Percentiles rank a stretch among this genome's conserved stretches.
phyloP scores from a whole-genome alignment of 2,329 filamentous ascomycete species.

The Sclerotinia borealis region DNA sequence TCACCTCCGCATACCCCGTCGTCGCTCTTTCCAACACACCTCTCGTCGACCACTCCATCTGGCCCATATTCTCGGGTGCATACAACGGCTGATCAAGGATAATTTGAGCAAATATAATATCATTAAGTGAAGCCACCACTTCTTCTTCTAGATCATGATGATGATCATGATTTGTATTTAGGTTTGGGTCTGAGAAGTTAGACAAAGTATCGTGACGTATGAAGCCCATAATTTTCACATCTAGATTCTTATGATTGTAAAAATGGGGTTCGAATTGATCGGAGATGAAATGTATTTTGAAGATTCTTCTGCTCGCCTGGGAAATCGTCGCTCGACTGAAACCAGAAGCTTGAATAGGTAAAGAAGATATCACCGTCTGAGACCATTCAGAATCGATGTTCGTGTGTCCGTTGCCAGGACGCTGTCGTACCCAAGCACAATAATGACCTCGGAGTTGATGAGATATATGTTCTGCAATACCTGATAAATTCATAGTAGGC shows the following conservation, averaged over 20 bases:
- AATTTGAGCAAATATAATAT: constrained; percentile 34
- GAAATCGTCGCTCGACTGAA: constrained; percentile 27
- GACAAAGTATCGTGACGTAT: constrained; percentile 40
- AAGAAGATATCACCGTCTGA: constrained; percentile 52
- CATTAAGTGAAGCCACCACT: constrained; percentile 35
- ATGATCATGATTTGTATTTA: too few species aligned
- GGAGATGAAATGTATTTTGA: constrained; percentile 48
- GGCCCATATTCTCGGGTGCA: constrained; percentile 31
- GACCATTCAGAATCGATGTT: constrained; percentile 43
- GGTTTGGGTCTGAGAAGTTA: constrained; percentile 42
- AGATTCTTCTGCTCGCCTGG: constrained; percentile 43
- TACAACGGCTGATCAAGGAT: constrained; percentile 37
- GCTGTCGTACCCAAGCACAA: constrained; percentile 52
- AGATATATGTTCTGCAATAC: constrained; percentile 46
- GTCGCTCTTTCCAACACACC: constrained; percentile 33
- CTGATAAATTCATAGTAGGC: constrained; percentile 49
- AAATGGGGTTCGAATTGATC: constrained; percentile 39
- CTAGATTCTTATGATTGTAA: constrained; percentile 42
- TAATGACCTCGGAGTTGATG: constrained; percentile 55
- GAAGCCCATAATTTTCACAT: constrained; percentile 55
- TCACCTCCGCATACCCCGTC: constrained; percentile 43
- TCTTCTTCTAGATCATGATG: constrained; percentile 35
- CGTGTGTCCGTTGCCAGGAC: constrained; percentile 15
- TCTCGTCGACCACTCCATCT: constrained; percentile 36
- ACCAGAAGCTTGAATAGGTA: constrained; percentile 40